These are phyloP conservation scores for Pseudogymnoascus sp. DNA, from an alignment of 2,329 filamentous ascomycete genomes.

Conservation along the genomic window DNA sequence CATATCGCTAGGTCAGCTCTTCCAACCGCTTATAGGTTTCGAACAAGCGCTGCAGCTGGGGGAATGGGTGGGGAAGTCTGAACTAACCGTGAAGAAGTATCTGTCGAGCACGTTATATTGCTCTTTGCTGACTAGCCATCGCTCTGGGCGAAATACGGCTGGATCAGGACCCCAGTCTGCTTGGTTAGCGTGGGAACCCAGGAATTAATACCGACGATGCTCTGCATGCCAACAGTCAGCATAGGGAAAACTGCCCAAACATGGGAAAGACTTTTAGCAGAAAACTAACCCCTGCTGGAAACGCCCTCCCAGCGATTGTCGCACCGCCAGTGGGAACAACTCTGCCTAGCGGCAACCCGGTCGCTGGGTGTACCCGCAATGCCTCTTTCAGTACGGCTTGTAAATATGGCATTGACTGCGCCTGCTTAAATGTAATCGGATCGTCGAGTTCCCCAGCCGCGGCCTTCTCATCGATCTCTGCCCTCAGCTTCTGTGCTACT, in stretches of 20 bases:
- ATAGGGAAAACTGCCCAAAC: background rate
- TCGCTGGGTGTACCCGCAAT: conserved; percentile 39
- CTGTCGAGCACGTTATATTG: background rate
- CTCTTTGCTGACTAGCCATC: background rate
- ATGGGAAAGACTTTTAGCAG: background rate
- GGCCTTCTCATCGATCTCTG: background rate
- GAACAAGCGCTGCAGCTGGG: background rate
- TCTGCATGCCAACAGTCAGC: background rate
- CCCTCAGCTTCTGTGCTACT: background rate
- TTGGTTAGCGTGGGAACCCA: background rate
- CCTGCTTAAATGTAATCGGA: conserved; percentile 33
- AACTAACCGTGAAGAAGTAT: background rate
- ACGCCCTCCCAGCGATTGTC: background rate
- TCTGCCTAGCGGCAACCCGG: conserved; percentile 38
- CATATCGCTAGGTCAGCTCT: background rate
- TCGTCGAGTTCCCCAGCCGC: conserved; percentile 9
- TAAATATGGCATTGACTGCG: conserved; percentile 36
- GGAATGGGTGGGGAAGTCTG: background rate
- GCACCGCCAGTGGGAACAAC: conserved; percentile 25
- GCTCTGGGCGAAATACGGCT: background rate
- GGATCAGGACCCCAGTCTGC: background rate
- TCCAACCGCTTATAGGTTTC: background rate
- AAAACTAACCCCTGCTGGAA: background rate
- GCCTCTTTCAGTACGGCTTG: conserved; percentile 42
- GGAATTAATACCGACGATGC: background rate